Percentiles rank a stretch among this genome's conserved stretches.
Conservation (phyloP, 139 green algal species). For the Spirogloea muscicola region DNA sequence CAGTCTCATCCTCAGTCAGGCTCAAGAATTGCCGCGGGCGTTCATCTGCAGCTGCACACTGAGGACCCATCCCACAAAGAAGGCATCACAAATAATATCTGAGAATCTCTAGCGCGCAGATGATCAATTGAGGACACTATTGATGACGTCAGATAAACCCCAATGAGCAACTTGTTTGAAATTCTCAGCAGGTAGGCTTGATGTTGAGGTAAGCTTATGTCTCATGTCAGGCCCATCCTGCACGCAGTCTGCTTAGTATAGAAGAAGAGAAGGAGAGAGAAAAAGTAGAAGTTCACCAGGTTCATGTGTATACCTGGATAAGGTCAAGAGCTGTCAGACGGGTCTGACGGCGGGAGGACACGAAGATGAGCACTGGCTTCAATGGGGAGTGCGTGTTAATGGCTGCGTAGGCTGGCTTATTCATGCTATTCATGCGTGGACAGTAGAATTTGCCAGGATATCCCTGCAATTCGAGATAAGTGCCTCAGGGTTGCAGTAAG, state of each 20-base stretch:
- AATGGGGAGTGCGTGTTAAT: slow-evolving; percentile 85
- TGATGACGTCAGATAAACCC: too few relatives aligned
- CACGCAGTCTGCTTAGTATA: too few relatives aligned
- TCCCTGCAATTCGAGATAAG: too few relatives aligned
- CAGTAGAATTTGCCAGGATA: slow-evolving; percentile 91
- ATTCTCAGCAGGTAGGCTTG: too few relatives aligned
- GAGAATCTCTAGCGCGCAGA: too few relatives aligned
- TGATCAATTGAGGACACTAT: too few relatives aligned
- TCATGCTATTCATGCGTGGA: slow-evolving; percentile 96
- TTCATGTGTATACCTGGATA: slow-evolving; percentile 68
- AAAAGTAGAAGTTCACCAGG: slow-evolving; percentile 4
- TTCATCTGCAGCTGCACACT: slow-evolving; percentile 84
- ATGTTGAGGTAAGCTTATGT: too few relatives aligned
- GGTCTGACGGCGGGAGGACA: slow-evolving; percentile 85
- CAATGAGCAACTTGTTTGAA: not conserved
- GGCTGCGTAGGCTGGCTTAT: slow-evolving; percentile 93
- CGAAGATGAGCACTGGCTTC: slow-evolving; percentile 93
- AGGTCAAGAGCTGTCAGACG: slow-evolving; percentile 93
- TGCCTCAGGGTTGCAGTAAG: too few relatives aligned
- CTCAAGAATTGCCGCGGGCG: slow-evolving; percentile 72
- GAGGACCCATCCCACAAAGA: slow-evolving; percentile 10
- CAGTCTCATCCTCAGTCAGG: slow-evolving; percentile 69
- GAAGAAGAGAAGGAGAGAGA: not conserved
- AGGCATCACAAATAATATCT: slow-evolving; percentile 19
- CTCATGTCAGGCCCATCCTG: too few relatives aligned